Conservation (phyloP, 345 rosid species). For the Dipteronia dyeriana region DNA sequence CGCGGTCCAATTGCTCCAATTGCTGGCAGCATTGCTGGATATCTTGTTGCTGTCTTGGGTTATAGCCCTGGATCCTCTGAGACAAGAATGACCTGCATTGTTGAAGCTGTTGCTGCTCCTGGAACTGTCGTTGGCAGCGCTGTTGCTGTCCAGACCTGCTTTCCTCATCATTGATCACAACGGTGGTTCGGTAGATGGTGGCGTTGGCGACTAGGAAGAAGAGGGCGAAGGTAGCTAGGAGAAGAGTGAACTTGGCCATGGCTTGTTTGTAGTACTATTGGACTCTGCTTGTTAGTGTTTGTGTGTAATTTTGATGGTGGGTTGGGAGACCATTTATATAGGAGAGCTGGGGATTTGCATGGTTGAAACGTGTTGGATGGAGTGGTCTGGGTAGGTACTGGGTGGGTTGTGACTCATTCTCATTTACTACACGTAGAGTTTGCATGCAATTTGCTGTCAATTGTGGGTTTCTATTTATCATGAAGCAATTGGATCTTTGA, state of each 20-base stretch:
- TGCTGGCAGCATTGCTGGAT: too few species aligned
- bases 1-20: too few species aligned
- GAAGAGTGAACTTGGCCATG: conserved; percentile 33
- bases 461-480: background rate
- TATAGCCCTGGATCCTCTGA: too few species aligned
- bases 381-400: background rate
- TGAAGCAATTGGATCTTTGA: too few species aligned
- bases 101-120: too few species aligned
- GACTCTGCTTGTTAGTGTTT: too few species aligned
- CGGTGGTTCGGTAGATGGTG: conserved; percentile 31
- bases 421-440: background rate
- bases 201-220: conserved; percentile 31
- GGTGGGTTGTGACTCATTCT: background rate
- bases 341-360: conserved; percentile 22
- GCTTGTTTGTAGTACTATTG: background rate
- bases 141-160: background rate
- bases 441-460: conserved; percentile 22
- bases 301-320: too few species aligned
- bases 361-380: conserved; percentile 28
- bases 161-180: conserved; percentile 22
- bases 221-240: conserved; percentile 22
- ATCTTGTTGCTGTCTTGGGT: too few species aligned
- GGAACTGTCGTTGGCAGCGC: too few species aligned
- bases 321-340: conserved; percentile 17
- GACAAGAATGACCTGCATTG: too few species aligned